Evolutionary conservation across 495 filamentous ascomycete species (phyloP).

Genomic region (Lophiostoma macrostomum): DNA sequence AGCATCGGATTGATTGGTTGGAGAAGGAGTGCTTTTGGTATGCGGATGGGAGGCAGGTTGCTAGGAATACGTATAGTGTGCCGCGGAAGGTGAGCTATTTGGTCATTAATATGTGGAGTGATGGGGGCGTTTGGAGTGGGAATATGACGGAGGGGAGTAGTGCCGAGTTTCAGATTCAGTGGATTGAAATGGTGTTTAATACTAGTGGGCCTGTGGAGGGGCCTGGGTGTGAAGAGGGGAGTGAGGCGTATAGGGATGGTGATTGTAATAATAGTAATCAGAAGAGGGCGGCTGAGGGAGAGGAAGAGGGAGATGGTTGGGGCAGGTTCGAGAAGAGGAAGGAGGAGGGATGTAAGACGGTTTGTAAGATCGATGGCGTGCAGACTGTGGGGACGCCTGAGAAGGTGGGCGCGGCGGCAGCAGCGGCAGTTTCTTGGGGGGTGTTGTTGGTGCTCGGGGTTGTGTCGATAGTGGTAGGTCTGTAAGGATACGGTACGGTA

Average conservation of each 20-base stretch:
- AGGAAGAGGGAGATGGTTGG: background rate
- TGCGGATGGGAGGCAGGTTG: conserved; percentile 56
- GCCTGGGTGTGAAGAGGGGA: conserved; percentile 13
- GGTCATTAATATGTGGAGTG: conserved; percentile 72
- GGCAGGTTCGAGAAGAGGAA: conserved; percentile 19
- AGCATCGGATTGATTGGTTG: conserved; percentile 71
- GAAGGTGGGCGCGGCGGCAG: conserved; percentile 14
- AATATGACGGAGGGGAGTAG: conserved; percentile 60
- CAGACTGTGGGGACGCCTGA: conserved; percentile 27
- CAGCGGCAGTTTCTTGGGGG: conserved; percentile 20
- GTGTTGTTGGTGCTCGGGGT: conserved; percentile 9
- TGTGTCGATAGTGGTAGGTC: conserved; percentile 12
- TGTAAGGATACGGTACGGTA: conserved; percentile 11
- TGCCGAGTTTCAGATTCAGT: conserved; percentile 68
- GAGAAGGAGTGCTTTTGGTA: conserved; percentile 62
- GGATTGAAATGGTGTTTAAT: conserved; percentile 73
- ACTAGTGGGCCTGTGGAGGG: conserved; percentile 38
- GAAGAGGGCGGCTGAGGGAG: background rate
- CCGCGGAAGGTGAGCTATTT: conserved; percentile 59
- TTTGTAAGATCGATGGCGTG: conserved; percentile 32
- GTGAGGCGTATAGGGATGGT: conserved; percentile 16
- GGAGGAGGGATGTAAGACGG: conserved; percentile 28
- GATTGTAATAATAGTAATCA: too few relatives aligned
- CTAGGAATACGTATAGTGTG: conserved; percentile 60
- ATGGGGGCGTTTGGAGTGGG: conserved; percentile 70